Conservation (phyloP, 129 eudicot species). For the Rutidosis leptorrhynchoides region DNA sequence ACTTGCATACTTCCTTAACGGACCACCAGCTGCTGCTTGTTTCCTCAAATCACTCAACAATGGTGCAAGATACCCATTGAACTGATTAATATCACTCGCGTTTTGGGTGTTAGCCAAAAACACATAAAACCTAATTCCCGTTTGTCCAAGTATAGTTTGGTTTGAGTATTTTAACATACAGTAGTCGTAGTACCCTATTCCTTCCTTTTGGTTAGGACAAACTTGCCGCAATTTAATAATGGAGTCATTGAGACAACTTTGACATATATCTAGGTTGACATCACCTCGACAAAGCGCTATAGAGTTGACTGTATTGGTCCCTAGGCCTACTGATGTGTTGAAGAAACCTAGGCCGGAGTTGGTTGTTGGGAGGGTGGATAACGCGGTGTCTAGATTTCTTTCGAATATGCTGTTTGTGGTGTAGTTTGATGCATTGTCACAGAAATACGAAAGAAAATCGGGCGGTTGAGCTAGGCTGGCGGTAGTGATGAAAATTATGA, state of each 20-base stretch:
- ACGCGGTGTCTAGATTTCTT: background rate
- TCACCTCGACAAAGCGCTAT: background rate
- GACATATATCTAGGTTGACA: background rate
- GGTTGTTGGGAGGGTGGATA: background rate
- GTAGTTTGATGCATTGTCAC: background rate
- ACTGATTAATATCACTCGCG: background rate
- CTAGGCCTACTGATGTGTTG: background rate
- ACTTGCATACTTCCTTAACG: background rate
- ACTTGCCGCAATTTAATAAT: background rate
- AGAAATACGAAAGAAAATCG: background rate
- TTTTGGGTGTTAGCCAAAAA: background rate
- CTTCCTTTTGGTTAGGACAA: slow-evolving; percentile 4
- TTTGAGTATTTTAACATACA: background rate
- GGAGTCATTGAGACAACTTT: background rate
- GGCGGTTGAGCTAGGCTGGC: slow-evolving; percentile 1
- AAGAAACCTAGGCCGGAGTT: background rate
- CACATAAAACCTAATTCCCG: no score
- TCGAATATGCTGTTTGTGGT: background rate
- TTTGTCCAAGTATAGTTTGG: background rate
- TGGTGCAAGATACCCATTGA: background rate
- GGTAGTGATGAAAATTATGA: background rate
- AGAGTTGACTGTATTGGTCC: background rate
- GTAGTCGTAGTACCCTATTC: background rate
- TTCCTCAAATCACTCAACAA: background rate
- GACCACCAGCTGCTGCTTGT: background rate